phyloP scores from a whole-genome alignment of 108 stramenopile species.

The Stephanodiscus minutulus region DNA sequence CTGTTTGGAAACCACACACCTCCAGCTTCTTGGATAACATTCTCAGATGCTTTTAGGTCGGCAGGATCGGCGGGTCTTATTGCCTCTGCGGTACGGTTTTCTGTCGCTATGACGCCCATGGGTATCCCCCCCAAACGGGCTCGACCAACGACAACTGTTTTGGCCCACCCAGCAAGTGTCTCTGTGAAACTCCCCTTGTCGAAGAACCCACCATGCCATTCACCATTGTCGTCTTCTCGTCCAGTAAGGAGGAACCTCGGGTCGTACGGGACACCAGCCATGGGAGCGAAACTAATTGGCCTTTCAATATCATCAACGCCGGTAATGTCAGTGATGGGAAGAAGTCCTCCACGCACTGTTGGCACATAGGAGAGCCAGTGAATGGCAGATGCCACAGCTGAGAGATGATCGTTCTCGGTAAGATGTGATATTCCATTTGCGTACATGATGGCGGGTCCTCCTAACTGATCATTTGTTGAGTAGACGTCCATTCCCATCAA shows the following conservation, averaged over 20 bases:
- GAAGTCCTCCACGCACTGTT: slow-evolving; percentile 65
- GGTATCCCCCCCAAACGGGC: slow-evolving; percentile 98
- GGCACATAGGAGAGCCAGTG: slow-evolving; percentile 98
- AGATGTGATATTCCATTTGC: slow-evolving; percentile 97
- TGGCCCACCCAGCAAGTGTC: slow-evolving; percentile 97
- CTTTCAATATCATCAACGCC: slow-evolving; percentile 95
- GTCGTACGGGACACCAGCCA: slow-evolving; percentile 90
- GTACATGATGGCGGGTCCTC: slow-evolving; percentile 97
- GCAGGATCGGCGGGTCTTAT: slow-evolving; percentile 98
- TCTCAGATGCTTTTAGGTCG: slow-evolving; percentile 92
- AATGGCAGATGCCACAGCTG: slow-evolving; percentile 84
- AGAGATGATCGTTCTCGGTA: slow-evolving; percentile 89
- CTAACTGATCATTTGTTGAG: slow-evolving; percentile 98
- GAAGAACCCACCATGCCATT: slow-evolving; percentile 95
- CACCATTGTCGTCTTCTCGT: slow-evolving; percentile 70
- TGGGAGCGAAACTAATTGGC: slow-evolving; percentile 76
- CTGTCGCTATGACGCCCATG: slow-evolving; percentile 96
- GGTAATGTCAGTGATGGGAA: slow-evolving; percentile 88
- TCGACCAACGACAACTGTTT: slow-evolving; percentile 96
- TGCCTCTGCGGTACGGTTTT: slow-evolving; percentile 93
- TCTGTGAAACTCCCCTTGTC: slow-evolving; percentile 97
- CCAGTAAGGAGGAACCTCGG: slow-evolving; percentile 91
- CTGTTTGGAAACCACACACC: slow-evolving; percentile 99
- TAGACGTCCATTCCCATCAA: slow-evolving; percentile 99
- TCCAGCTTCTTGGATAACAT: slow-evolving; percentile 91